Base-by-base conservation (phyloP, 2,329 filamentous ascomycete genomes). In the Chalara sp. region DNA sequence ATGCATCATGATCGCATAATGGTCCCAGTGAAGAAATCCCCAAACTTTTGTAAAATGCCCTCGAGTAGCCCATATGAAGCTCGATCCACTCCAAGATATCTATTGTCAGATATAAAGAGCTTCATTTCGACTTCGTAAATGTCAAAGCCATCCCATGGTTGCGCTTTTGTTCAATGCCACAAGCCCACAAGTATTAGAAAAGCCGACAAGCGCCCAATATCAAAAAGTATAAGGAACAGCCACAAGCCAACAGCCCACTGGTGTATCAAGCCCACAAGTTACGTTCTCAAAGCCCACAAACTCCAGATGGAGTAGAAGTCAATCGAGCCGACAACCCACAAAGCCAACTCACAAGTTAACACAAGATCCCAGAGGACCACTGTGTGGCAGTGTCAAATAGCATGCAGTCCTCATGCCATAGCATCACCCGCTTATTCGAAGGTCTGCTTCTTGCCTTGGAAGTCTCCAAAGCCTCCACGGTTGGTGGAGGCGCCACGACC, bases 381-480 rank as follows among this genome's bases (percentile, higher is more conserved):
- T 44, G 39, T 44, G 40, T 49, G 56, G 62, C 62, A 55, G 49
- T 57, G 56, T 58, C 54, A 53, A 60, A 53, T 52, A 51, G 54
- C 53, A 57, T 54, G 55, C 53, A 48, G 54, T 42, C 53, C 52
- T 49, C 31, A 42, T 51, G 40, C 31, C 21, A 58, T 52, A 47
- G 46, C 46, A 53, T 51, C 11, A 13, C 13, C 28, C 50, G 55
- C 56, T 59, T 59, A 60, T 12, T 45, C 30, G 50, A 66, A 65
- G 58, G 72, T 74, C 63, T 74, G 69, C 70, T 79, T 80, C 64
- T 72, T 71, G 64, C 78, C 78, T 61, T 73, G 65, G 72, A 80
- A 81, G 66, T 80, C 77, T 49, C 76, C 75, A 64, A 80, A 79
- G 63, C 80, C 79, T 46, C 75, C 75, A 57, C 72, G 70, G 63